These are phyloP conservation scores for Cucumis melo DNA, from an alignment of 306 rosid species.

Conservation along the genomic window DNA sequence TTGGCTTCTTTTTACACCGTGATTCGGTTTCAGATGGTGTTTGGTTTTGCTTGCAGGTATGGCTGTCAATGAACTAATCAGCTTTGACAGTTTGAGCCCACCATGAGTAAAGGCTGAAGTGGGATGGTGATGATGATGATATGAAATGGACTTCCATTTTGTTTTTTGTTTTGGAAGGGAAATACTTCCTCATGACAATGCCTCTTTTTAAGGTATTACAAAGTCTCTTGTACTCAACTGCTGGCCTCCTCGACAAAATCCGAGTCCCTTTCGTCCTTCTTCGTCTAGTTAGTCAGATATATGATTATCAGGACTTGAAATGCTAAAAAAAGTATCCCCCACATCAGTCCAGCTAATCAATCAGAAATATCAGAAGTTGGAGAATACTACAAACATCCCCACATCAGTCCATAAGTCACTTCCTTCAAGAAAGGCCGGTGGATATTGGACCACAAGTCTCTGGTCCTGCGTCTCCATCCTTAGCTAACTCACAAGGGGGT, in stretches of 20 bases:
- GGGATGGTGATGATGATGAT: not conserved
- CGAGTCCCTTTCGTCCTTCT: not conserved
- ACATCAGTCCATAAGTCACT: not conserved
- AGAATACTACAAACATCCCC: not conserved
- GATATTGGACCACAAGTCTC: slow-evolving; percentile 37
- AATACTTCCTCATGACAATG: not conserved
- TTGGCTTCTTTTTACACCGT: not conserved
- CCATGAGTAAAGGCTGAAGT: not conserved
- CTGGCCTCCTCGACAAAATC: slow-evolving; percentile 9
- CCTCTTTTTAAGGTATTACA: not conserved
- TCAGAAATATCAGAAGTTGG: slow-evolving; percentile 6
- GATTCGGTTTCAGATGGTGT: not conserved
- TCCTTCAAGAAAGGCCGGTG: slow-evolving; percentile 6
- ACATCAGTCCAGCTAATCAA: slow-evolving; percentile 8
- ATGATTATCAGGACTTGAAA: slow-evolving; percentile 3
- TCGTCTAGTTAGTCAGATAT: not conserved
- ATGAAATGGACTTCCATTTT: not conserved
- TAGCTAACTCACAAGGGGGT: slow-evolving; percentile 50
- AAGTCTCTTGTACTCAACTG: not conserved
- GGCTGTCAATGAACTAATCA: not conserved
- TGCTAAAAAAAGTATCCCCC: not conserved
- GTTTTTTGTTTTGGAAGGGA: not conserved
- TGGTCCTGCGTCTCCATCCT: slow-evolving; percentile 20
- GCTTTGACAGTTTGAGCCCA: not conserved
- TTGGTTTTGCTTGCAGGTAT: not conserved